Evolutionary conservation across 73 alveolate genomes (phyloP).

Genomic region (Loxodes magnus): DNA sequence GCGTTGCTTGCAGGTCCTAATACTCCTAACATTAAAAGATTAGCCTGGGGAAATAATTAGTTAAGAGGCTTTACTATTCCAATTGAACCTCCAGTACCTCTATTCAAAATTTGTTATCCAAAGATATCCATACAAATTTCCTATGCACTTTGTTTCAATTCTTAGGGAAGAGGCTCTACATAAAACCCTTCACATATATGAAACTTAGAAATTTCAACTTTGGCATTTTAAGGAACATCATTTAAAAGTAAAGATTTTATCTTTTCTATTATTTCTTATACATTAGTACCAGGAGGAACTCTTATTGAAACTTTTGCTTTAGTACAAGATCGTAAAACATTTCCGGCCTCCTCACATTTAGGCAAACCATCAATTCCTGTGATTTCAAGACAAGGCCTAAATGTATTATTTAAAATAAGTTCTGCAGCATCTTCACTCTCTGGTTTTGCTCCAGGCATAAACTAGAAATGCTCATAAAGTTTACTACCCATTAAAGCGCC

Average conservation of each 20-base stretch:
- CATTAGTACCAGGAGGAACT: slow-evolving; percentile 78
- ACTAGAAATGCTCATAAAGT: slow-evolving; percentile 11
- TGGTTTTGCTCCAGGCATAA: slow-evolving; percentile 21
- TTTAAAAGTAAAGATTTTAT: slow-evolving; percentile 43
- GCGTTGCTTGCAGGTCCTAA: slow-evolving; percentile 75
- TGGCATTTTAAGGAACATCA: slow-evolving; percentile 75
- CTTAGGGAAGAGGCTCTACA: slow-evolving; percentile 9
- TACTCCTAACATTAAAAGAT: slow-evolving; percentile 71
- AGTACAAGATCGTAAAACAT: slow-evolving; percentile 79
- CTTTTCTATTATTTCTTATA: slow-evolving; percentile 52
- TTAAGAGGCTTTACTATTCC: slow-evolving; percentile 69
- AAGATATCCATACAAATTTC: slow-evolving; percentile 39
- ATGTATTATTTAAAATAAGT: slow-evolving; percentile 31
- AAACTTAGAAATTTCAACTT: slow-evolving; percentile 29
- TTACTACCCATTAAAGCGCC: slow-evolving; percentile 26
- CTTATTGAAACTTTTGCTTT: slow-evolving; percentile 65
- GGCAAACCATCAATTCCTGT: slow-evolving; percentile 84
- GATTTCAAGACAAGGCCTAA: slow-evolving; percentile 70
- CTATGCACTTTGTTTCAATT: slow-evolving; percentile 26
- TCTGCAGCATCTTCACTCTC: slow-evolving; percentile 24
- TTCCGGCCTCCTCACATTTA: slow-evolving; percentile 53
- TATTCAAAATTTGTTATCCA: slow-evolving; percentile 33
- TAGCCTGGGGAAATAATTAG: slow-evolving; percentile 63
- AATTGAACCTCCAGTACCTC: slow-evolving; percentile 82
- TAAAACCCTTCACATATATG: slow-evolving; percentile 66